Conservation (phyloP, 768 basidiomycete genomes). For the Rhodocollybia butyracea region DNA sequence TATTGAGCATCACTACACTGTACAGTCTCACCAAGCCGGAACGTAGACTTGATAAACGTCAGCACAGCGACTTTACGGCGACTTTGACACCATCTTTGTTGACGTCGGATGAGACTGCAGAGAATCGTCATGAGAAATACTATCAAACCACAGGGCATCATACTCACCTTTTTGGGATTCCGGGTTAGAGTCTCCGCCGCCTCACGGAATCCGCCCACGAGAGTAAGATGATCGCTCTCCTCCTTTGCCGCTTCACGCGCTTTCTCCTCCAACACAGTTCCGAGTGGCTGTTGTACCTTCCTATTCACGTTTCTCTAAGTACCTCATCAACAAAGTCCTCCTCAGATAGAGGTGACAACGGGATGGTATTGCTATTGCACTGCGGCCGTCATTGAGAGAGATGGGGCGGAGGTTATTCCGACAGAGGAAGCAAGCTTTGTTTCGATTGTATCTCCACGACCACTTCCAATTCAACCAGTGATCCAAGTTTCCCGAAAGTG, state of each 20-base stretch:
- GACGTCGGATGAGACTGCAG: conserved; percentile 95
- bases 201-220: conserved; percentile 63
- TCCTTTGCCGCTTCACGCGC: conserved; percentile 19
- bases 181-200: conserved; percentile 89
- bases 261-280: conserved; percentile 24
- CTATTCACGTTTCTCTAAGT: too few relatives aligned
- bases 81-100: conserved; percentile 90
- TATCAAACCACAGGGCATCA: not conserved
- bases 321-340: not conserved
- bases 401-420: not conserved
- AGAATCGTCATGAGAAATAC: conserved; percentile 25
- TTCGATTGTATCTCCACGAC: not conserved
- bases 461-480: not conserved
- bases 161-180: conserved; percentile 86
- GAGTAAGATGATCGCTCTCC: conserved; percentile 28
- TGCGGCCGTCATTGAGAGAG: too few relatives aligned
- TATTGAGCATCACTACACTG: conserved; percentile 87
- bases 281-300: conserved; percentile 14
- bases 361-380: too few relatives aligned
- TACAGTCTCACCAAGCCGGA: conserved; percentile 86
- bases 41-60: conserved; percentile 89
- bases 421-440: not conserved
- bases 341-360: not conserved
- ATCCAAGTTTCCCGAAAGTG: not conserved
- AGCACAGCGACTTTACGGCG: too few relatives aligned